Conservation (phyloP, 495 filamentous ascomycete genomes). For the Aspergillus haitiensis region DNA sequence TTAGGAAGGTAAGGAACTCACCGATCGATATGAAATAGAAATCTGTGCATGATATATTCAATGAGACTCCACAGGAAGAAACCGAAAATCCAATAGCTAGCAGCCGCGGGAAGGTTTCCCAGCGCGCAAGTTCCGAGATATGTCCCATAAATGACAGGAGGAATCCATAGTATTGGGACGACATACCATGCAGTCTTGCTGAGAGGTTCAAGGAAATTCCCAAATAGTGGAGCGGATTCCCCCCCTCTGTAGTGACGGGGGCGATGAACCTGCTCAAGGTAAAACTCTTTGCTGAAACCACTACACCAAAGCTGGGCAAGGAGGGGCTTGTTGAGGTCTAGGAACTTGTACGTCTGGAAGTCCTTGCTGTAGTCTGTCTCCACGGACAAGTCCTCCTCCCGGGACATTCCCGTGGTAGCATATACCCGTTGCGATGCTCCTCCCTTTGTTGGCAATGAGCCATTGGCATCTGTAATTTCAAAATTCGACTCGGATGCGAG, state of each 20-base stretch:
- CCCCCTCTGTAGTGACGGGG: conserved; percentile 94
- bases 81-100: conserved; percentile 62
- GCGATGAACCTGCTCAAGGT: conserved; percentile 92
- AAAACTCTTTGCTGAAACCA: conserved; percentile 89
- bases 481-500: conserved; percentile 46
- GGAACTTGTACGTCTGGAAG: conserved; percentile 85
- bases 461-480: conserved; percentile 33
- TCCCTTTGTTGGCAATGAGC: conserved; percentile 46
- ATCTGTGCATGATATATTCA: conserved; percentile 89
- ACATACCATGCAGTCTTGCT: conserved; percentile 93
- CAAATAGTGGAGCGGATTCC: conserved; percentile 89
- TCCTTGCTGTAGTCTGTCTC: conserved; percentile 76
- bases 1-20: conserved; percentile 46
- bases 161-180: conserved; percentile 84
- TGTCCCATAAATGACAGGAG: conserved; percentile 73
- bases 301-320: conserved; percentile 87
- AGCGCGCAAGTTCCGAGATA: conserved; percentile 63
- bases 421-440: conserved; percentile 54
- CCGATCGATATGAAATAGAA: conserved; percentile 91
- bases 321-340: conserved; percentile 85
- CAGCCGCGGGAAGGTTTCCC: conserved; percentile 39
- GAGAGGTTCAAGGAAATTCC: conserved; percentile 95
- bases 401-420: conserved; percentile 79
- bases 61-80: conserved; percentile 82
- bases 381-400: conserved; percentile 78